Percentiles rank a stretch among this genome's conserved stretches.
phyloP scores from a whole-genome alignment of 441 rosid genomes.

The Codiaeum variegatum region DNA sequence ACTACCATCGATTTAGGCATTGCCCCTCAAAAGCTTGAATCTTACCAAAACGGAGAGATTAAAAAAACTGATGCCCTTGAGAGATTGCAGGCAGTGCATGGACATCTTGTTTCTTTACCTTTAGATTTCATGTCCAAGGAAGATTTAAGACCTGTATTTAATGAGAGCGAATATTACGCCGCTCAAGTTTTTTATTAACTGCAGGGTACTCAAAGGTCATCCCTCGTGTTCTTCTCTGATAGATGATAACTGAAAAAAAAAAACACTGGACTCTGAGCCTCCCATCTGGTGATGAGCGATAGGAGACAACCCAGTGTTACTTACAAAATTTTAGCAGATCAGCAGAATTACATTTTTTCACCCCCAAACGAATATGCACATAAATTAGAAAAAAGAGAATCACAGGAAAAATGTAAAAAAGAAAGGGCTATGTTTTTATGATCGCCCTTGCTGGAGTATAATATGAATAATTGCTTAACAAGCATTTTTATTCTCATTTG shows the following conservation, averaged over 20 bases:
- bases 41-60: slow-evolving; percentile 63
- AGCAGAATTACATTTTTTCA: neutral
- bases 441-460: neutral
- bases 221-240: neutral
- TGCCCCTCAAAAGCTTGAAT: slow-evolving; percentile 71
- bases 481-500: neutral
- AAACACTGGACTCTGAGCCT: neutral
- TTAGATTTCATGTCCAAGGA: slow-evolving; percentile 90
- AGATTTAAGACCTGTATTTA: slow-evolving; percentile 94
- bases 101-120: slow-evolving; percentile 94
- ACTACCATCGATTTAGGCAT: slow-evolving; percentile 91
- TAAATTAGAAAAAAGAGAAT: neutral
- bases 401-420: neutral
- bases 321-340: neutral
- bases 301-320: neutral
- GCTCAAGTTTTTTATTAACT: slow-evolving; percentile 84
- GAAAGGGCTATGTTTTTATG: neutral
- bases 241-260: neutral
- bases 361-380: neutral
- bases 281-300: neutral
- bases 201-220: slow-evolving; percentile 8
- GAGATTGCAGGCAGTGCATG: slow-evolving; percentile 59
- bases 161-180: slow-evolving; percentile 94
- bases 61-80: slow-evolving; percentile 57
- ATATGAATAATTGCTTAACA: neutral